A percentile compares a stretch with the other conserved stretches of the same genome.
Evolutionary conservation across 345 rosid species (phyloP).

Genomic region (Brassica rapa): DNA sequence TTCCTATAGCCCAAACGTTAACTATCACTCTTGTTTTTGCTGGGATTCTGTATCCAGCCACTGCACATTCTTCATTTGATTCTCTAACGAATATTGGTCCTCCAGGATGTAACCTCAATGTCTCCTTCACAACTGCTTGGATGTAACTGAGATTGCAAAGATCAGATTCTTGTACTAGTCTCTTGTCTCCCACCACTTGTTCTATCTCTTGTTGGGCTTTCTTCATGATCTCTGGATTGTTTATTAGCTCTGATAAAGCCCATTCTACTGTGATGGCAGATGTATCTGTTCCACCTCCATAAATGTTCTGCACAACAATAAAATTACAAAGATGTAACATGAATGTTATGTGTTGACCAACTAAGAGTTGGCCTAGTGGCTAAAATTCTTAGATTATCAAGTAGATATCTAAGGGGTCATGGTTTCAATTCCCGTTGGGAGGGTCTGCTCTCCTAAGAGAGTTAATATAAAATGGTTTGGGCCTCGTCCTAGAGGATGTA

Average conservation of each 20-base stretch:
- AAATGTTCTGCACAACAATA: constrained; percentile 51
- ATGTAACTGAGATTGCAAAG: constrained; percentile 56
- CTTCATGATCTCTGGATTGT: constrained; percentile 61
- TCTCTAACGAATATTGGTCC: constrained; percentile 56
- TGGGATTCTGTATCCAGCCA: constrained; percentile 51
- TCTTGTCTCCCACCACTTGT: constrained; percentile 50
- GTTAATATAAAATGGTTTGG: too few species aligned
- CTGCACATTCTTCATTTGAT: constrained; percentile 47
- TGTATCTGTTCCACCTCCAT: constrained; percentile 71
- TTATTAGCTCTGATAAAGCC: constrained; percentile 75
- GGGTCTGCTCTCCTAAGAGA: too few species aligned
- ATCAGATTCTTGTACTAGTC: constrained; percentile 62
- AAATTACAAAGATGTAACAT: not conserved
- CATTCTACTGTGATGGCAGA: constrained; percentile 61
- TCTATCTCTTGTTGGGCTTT: constrained; percentile 61
- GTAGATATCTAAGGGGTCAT: too few species aligned
- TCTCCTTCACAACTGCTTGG: constrained; percentile 67
- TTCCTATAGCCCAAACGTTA: constrained; percentile 59
- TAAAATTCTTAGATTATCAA: too few species aligned
- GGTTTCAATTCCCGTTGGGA: too few species aligned
- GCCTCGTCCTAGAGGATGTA: too few species aligned
- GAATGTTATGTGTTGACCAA: not conserved
- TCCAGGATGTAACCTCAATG: constrained; percentile 72
- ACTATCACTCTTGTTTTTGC: constrained; percentile 55
- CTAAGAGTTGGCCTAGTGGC: too few species aligned